These are phyloP conservation scores for Salvia splendens DNA, from an alignment of 257 asterid species.

Conservation along the genomic window DNA sequence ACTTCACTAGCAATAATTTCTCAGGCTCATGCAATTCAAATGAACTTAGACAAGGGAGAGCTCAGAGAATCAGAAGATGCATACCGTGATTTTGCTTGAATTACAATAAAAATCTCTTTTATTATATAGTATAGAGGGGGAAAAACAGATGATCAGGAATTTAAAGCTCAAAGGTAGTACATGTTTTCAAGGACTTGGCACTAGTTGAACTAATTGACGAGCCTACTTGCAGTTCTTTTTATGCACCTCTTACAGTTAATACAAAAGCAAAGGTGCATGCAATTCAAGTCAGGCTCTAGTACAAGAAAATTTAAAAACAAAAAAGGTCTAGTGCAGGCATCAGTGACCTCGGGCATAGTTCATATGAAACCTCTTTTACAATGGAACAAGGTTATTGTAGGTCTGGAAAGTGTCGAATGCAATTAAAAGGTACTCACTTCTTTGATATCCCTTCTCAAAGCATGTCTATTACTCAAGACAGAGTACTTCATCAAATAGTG, in stretches of 20 bases:
- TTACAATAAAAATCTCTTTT: constrained; percentile 73
- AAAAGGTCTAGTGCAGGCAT: neutral
- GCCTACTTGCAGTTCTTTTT: neutral
- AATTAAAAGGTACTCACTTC: constrained; percentile 50
- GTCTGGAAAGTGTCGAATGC: constrained; percentile 8
- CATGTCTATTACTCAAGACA: constrained; percentile 55
- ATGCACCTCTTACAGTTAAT: constrained; percentile 21
- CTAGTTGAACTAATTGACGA: neutral
- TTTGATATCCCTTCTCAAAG: constrained; percentile 66
- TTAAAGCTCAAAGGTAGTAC: constrained; percentile 19
- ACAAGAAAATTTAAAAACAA: neutral
- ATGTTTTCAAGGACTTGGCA: neutral
- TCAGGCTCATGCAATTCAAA: constrained; percentile 25
- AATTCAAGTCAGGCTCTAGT: constrained; percentile 16
- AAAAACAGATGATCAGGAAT: constrained; percentile 34
- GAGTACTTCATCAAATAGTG: constrained; percentile 5
- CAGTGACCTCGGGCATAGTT: constrained; percentile 11
- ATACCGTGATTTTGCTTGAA: constrained; percentile 75
- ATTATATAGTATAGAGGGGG: constrained; percentile 60
- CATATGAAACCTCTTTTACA: constrained; percentile 15
- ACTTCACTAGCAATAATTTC: constrained; percentile 7
- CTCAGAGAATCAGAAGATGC: constrained; percentile 36
- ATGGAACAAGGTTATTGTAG: constrained; percentile 11
- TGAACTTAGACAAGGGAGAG: constrained; percentile 13
- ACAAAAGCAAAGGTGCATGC: constrained; percentile 8